Evolutionary conservation across 2,329 filamentous ascomycete species (phyloP).

Genomic region (Cyphellophora attinorum): DNA sequence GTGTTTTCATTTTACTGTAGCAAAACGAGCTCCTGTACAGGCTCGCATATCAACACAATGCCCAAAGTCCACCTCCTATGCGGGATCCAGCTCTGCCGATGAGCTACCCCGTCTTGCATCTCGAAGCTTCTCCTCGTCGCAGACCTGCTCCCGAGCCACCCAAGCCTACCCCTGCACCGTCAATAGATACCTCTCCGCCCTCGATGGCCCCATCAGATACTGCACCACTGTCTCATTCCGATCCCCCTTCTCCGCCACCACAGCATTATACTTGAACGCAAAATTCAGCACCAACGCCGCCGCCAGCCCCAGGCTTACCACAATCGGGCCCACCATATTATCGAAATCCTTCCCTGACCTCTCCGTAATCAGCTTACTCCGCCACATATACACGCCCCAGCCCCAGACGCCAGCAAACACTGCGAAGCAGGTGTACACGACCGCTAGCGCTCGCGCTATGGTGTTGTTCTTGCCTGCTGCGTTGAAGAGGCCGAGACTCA

Average conservation of each 20-base stretch:
- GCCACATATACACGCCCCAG: conserved; percentile 67
- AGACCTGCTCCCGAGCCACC: too few relatives aligned
- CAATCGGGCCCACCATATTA: conserved; percentile 71
- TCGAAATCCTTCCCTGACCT: conserved; percentile 91
- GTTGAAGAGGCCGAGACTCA: conserved; percentile 80
- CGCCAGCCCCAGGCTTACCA: conserved; percentile 71
- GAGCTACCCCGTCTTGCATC: too few relatives aligned
- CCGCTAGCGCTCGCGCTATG: conserved; percentile 69
- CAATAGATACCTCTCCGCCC: too few relatives aligned
- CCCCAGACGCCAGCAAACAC: conserved; percentile 81
- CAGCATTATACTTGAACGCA: conserved; percentile 53
- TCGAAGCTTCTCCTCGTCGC: too few relatives aligned
- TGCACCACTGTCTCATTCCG: too few relatives aligned
- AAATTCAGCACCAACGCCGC: conserved; percentile 79
- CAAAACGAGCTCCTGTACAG: too few relatives aligned
- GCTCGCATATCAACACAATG: too few relatives aligned
- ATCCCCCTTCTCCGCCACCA: conserved; percentile 3
- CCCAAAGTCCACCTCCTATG: too few relatives aligned
- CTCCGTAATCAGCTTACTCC: conserved; percentile 69
- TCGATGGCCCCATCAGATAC: too few relatives aligned
- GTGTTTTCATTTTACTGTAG: too few relatives aligned
- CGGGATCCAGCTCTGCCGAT: too few relatives aligned
- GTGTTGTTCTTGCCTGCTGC: conserved; percentile 66
- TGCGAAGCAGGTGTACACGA: conserved; percentile 73
- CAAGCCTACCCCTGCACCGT: too few relatives aligned